Percentiles rank a stretch among this genome's conserved stretches.
These are phyloP conservation scores for Xylariaceae sp. DNA, from an alignment of 2,329 filamentous ascomycete species.

Conservation along the genomic window DNA sequence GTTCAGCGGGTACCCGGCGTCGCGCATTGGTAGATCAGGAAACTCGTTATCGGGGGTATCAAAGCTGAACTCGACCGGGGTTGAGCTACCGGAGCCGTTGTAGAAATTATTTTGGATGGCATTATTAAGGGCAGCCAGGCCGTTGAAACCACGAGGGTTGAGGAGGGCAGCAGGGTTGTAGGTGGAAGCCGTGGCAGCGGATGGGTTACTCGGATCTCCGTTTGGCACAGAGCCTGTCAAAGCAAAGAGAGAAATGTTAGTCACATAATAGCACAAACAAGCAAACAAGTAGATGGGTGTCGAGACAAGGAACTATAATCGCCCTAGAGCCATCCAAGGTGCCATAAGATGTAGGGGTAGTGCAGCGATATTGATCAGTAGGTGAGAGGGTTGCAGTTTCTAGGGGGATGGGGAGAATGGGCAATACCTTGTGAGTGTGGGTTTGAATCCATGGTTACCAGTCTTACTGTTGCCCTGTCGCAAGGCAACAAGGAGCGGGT, in stretches of 20 bases:
- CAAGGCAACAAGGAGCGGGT: constrained; percentile 21
- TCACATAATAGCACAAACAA: not conserved
- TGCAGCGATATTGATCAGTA: not conserved
- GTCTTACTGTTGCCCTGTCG: constrained; percentile 6
- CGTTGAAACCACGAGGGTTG: constrained; percentile 48
- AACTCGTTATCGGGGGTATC: constrained; percentile 38
- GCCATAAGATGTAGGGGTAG: not conserved
- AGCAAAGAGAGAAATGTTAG: constrained; percentile 18
- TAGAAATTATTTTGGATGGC: constrained; percentile 33
- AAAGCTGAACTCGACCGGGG: constrained; percentile 52
- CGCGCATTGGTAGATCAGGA: constrained; percentile 24
- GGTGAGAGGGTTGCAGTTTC: not conserved
- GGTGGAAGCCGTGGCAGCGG: constrained; percentile 29
- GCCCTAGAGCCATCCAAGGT: not conserved
- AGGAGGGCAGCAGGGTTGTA: constrained; percentile 53
- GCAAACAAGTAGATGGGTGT: not conserved
- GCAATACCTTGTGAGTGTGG: constrained; percentile 23
- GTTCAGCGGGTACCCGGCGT: not conserved
- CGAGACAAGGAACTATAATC: not conserved
- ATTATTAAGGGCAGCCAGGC: constrained; percentile 23
- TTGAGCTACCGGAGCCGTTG: constrained; percentile 40
- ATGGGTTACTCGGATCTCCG: constrained; percentile 31
- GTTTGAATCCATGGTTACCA: constrained; percentile 25
- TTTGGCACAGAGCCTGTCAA: constrained; percentile 38
- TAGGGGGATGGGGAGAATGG: not conserved